phyloP scores from a whole-genome alignment of 2,329 filamentous ascomycete species.

The Teratosphaeria zuluensis region DNA sequence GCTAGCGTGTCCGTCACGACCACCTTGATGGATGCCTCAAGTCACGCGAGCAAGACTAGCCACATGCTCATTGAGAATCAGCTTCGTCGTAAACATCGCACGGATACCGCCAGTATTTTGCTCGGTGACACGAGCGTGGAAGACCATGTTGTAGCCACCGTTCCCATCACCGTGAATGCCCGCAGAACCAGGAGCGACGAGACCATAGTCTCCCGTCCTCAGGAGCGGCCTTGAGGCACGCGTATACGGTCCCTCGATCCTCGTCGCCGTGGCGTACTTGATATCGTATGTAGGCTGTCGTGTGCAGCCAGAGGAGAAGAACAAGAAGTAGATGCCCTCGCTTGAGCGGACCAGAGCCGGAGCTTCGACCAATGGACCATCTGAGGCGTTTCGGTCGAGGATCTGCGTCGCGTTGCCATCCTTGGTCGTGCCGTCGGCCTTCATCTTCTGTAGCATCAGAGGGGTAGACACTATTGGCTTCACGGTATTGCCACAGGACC shows the following conservation, averaged over 20 bases:
- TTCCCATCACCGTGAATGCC: conserved; percentile 14
- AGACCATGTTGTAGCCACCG: conserved; percentile 20
- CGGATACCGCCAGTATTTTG: conserved; percentile 16
- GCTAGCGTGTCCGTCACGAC: not conserved
- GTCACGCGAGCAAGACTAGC: conserved; percentile 7
- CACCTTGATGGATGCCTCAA: not conserved
- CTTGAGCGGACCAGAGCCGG: conserved; percentile 19
- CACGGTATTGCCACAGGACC: conserved; percentile 22
- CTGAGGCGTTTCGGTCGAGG: conserved; percentile 17
- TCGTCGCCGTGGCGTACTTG: conserved; percentile 23
- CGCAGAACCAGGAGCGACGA: conserved; percentile 24
- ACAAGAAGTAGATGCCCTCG: conserved; percentile 26
- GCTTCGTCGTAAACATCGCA: conserved; percentile 24
- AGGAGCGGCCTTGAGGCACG: conserved; percentile 18
- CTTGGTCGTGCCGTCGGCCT: conserved; percentile 19
- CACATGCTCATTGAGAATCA: conserved; percentile 18
- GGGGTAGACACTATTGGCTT: conserved; percentile 19
- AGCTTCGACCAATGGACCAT: conserved; percentile 28
- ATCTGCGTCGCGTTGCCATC: conserved; percentile 16
- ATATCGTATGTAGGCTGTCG: conserved; percentile 20
- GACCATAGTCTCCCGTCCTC: conserved; percentile 19
- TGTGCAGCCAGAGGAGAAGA: conserved; percentile 28
- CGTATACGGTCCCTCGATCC: conserved; percentile 22
- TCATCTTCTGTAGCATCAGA: conserved; percentile 26
- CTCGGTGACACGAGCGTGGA: conserved; percentile 22